Evolutionary conservation across 352 stramenopile genomes (phyloP).

Genomic region (Aphanomyces stellatus): DNA sequence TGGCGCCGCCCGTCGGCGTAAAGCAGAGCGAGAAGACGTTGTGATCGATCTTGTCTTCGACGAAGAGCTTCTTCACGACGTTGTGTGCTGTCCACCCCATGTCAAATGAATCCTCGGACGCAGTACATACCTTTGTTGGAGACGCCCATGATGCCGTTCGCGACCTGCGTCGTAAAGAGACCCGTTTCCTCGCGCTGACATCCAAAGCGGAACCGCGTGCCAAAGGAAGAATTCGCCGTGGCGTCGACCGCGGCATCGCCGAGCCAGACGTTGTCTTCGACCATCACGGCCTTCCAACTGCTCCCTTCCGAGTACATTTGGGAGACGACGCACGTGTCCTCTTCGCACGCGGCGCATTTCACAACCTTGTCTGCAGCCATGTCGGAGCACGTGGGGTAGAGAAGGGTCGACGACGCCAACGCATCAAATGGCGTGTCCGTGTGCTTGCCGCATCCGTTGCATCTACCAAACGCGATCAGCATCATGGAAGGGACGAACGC

Average conservation of each 20-base stretch:
- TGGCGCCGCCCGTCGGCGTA: constrained; percentile 47
- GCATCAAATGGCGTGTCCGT: constrained; percentile 61
- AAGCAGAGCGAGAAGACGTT: constrained; percentile 81
- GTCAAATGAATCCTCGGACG: constrained; percentile 10
- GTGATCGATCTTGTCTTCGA: constrained; percentile 68
- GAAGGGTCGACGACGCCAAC: constrained; percentile 52
- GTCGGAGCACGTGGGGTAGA: constrained; percentile 51
- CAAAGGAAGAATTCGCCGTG: constrained; percentile 36
- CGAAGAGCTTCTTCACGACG: constrained; percentile 62
- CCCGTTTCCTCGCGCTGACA: constrained; percentile 67
- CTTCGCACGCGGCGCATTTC: constrained; percentile 41
- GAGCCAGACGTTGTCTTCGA: constrained; percentile 72
- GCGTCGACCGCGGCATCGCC: constrained; percentile 38
- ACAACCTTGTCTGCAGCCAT: constrained; percentile 30
- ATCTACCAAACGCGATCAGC: constrained; percentile 23
- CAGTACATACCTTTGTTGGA: constrained; percentile 40
- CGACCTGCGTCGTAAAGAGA: constrained; percentile 75
- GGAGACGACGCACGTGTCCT: constrained; percentile 32
- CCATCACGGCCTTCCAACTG: constrained; percentile 67
- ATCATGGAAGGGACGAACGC: background rate
- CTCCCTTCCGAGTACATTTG: constrained; percentile 79
- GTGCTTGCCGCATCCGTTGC: constrained; percentile 56
- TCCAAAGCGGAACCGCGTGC: constrained; percentile 69
- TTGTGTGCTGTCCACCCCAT: constrained; percentile 34
- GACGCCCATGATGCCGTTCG: constrained; percentile 78